Percentiles rank a stretch among this genome's conserved stretches.
Evolutionary conservation across 2,329 filamentous ascomycete genomes (phyloP).

Genomic region (Talaromyces amestolkiae): DNA sequence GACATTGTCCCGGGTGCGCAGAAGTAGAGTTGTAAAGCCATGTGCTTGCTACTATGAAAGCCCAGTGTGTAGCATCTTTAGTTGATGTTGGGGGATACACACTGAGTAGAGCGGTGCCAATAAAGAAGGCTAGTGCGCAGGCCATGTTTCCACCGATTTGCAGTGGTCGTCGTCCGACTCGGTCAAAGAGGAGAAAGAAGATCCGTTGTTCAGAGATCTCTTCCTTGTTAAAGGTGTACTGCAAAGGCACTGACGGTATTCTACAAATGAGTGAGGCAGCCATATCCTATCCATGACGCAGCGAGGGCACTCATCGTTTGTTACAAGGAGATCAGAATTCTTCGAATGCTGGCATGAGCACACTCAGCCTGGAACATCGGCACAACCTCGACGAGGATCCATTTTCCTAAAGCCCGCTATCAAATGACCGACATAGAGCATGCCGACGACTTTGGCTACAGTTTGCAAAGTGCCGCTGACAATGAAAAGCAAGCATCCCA

Average conservation of each 20-base stretch:
- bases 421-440: background rate
- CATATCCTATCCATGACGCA: no score
- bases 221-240: no score
- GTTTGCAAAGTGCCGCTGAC: background rate
- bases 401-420: background rate
- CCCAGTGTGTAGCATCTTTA: background rate
- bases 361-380: no score
- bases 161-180: background rate
- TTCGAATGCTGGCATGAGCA: no score
- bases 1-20: background rate
- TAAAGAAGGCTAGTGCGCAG: background rate
- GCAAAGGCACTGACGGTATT: no score
- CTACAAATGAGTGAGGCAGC: no score
- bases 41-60: background rate
- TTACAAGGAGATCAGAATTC: no score
- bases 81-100: background rate
- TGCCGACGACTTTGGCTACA: background rate
- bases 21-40: background rate
- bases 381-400: background rate
- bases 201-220: background rate
- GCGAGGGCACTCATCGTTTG: no score
- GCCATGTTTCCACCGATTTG: background rate
- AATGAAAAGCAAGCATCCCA: background rate
- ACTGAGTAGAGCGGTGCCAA: background rate
- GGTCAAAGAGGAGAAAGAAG: background rate